Conservation (phyloP, 2,329 filamentous ascomycete genomes). For the Fusarium ramigenum region DNA sequence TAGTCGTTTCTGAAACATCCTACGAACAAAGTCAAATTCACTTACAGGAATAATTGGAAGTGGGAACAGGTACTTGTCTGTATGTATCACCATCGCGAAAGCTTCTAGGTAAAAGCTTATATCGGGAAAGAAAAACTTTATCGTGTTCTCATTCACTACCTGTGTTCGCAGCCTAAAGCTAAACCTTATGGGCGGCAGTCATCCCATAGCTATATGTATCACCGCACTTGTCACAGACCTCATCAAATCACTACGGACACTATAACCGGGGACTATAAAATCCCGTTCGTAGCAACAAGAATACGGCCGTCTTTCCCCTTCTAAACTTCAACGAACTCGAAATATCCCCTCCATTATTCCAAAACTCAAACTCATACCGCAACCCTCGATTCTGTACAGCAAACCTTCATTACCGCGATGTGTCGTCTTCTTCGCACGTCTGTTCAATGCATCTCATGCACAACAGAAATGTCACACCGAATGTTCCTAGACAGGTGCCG, state of each 20-base stretch:
- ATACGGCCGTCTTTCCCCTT: accelerated
- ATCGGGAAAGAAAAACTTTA: no score
- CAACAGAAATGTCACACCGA: neutral
- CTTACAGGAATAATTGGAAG: no score
- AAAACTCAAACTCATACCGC: accelerated
- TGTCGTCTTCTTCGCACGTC: neutral
- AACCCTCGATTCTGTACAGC: accelerated
- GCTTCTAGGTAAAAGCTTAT: no score
- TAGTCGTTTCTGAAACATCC: neutral
- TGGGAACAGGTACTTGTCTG: no score
- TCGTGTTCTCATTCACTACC: no score
- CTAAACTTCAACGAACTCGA: neutral
- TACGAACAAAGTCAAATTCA: no score
- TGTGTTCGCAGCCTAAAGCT: no score
- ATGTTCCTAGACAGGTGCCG: neutral
- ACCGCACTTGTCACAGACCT: accelerated
- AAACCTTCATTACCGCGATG: neutral
- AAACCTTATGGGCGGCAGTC: no score
- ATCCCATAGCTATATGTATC: neutral
- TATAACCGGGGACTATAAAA: accelerated
- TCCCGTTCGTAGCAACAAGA: accelerated
- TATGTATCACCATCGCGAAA: no score
- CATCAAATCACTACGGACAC: accelerated
- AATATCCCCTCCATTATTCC: accelerated
- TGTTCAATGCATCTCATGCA: neutral